phyloP scores from a whole-genome alignment of 305 asterid genomes.

The Rubia balearica region DNA sequence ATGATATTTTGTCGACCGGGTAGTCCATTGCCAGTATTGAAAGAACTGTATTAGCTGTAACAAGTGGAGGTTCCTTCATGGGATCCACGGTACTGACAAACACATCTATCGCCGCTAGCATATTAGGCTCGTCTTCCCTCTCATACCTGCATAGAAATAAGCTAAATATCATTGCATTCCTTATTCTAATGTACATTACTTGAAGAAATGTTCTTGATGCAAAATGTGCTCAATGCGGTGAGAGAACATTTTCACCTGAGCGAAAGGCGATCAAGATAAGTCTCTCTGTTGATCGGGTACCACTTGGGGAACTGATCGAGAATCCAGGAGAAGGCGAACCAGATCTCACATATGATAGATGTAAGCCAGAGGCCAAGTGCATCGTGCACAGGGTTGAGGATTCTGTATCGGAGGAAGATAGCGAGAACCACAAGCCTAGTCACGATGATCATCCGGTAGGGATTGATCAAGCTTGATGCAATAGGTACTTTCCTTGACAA shows the following conservation, averaged over 20 bases:
- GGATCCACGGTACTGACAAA: slow-evolving; percentile 96
- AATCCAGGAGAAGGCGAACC: slow-evolving; percentile 98
- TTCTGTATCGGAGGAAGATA: slow-evolving; percentile 79
- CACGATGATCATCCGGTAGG: slow-evolving; percentile 92
- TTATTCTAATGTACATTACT: not conserved
- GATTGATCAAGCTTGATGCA: slow-evolving; percentile 91
- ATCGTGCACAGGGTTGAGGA: slow-evolving; percentile 88
- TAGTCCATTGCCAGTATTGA: slow-evolving; percentile 94
- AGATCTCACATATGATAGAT: slow-evolving; percentile 87
- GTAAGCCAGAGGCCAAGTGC: slow-evolving; percentile 98
- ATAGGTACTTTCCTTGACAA: slow-evolving; percentile 94
- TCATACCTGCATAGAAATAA: slow-evolving; percentile 55
- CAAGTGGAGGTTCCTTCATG: slow-evolving; percentile 94
- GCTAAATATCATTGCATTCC: slow-evolving; percentile 8
- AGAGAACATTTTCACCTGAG: slow-evolving; percentile 42
- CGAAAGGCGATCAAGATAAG: slow-evolving; percentile 95
- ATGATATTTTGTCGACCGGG: slow-evolving; percentile 85
- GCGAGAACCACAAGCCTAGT: slow-evolving; percentile 70
- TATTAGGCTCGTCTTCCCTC: slow-evolving; percentile 87
- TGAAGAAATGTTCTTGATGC: not conserved
- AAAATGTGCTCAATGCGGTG: not conserved
- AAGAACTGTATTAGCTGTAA: slow-evolving; percentile 83
- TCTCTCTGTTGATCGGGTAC: slow-evolving; percentile 92
- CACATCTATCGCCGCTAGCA: slow-evolving; percentile 82
- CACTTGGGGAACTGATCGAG: slow-evolving; percentile 99